Percentiles rank a stretch among this genome's conserved stretches.
phyloP scores from a whole-genome alignment of 75 land plant species.

The Isoetes taiwanensis region DNA sequence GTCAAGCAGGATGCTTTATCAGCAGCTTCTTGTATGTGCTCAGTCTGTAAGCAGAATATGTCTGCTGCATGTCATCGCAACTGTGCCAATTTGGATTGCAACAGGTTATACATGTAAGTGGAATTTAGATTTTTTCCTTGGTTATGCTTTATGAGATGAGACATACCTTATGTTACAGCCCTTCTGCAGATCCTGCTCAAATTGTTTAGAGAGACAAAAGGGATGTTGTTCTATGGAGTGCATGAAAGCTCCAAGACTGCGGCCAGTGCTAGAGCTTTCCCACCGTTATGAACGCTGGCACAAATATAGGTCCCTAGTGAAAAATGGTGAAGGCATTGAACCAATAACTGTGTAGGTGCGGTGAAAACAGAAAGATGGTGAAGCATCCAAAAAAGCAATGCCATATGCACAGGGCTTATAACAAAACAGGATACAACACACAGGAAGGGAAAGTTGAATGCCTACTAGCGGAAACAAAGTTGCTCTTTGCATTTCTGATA shows the following conservation, averaged over 20 bases:
- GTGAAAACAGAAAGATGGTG: no score
- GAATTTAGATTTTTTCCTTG: neutral
- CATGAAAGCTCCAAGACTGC: slow-evolving; percentile 46
- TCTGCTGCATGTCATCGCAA: slow-evolving; percentile 58
- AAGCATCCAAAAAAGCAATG: no score
- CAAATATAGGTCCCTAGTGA: slow-evolving; percentile 25
- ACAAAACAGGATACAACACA: no score
- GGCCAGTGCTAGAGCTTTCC: slow-evolving; percentile 41
- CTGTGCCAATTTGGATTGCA: slow-evolving; percentile 90
- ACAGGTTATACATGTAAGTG: slow-evolving; percentile 69
- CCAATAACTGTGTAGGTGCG: no score
- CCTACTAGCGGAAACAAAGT: no score
- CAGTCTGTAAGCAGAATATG: slow-evolving; percentile 41
- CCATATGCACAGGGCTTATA: no score
- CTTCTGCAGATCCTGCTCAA: slow-evolving; percentile 39
- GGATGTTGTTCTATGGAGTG: slow-evolving; percentile 67
- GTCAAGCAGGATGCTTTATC: neutral
- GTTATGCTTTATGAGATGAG: neutral
- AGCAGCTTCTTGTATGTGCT: slow-evolving; percentile 40
- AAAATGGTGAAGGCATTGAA: no score
- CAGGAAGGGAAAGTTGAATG: no score
- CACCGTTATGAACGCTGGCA: slow-evolving; percentile 69
- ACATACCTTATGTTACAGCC: neutral
- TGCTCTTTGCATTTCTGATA: no score
- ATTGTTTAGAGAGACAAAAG: slow-evolving; percentile 28